Base-by-base conservation (phyloP, 768 basidiomycete genomes). In the Atractiella rhizophila region DNA sequence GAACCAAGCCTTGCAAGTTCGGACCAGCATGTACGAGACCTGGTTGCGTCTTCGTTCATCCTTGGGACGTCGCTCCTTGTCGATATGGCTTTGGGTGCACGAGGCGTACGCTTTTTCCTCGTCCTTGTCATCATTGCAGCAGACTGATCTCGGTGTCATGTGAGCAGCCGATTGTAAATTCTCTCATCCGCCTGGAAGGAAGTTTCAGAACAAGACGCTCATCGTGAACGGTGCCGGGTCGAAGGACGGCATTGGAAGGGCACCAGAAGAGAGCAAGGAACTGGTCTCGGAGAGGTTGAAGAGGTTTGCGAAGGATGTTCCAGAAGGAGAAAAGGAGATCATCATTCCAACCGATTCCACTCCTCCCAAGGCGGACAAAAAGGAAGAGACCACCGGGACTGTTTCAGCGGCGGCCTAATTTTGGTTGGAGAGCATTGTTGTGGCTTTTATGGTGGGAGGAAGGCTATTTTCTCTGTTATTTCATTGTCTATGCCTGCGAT, bases 81-180 rank as follows among this genome's bases (percentile, higher is more conserved):
- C 70, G 76, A 39, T 94, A 80, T 51, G 86, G 81, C 18, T 63
- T 76, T 12, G 68, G 63, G 16, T 96, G 88, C 59, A 91, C 82
- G 8, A 71, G 81, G 40, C 47, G 60, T 60, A 34, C 44, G 59
- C 54, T 16, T 20, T 26, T 20, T 20, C 16, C 13, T 10, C n/a
- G 5, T 32, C 16, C 7, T 7, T 20, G 19, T 39, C 28, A 0
- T 26, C 12, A 11, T 2, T 19, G 16, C 38, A 11, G 24, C 16
- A 29, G 43, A 37, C 28, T 6, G 28, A 35, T 43, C 20, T 26
- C 25, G 41, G 35, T 30, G 23, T 16, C 24, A 26, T 25, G 31
- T 4, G 9, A n/a, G 1, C 43, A 63, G 71, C 73, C 26, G 67
- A 71, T 47, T 96, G 88, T 57, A 60, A 71, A n/a, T 98, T 76